Base-by-base conservation (phyloP, 305 asterid genomes). In the Solanum chacoense region DNA sequence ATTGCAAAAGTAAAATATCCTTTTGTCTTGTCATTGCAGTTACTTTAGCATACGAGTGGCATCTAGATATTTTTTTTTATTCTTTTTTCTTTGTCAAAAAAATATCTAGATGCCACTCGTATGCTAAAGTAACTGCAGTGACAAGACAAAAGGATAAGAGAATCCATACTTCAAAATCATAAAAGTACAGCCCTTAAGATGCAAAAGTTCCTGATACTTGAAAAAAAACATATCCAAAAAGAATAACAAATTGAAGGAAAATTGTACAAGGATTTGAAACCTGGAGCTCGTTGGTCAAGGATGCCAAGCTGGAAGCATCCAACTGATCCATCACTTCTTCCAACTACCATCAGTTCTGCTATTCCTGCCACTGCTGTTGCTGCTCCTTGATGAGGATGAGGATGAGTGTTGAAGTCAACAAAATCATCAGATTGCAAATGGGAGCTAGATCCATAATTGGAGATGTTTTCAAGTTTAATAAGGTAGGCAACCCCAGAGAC, bases 301-400 rank as follows among this genome's bases (percentile, higher is more conserved):
- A 59, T 85, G 90, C 98, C 98, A 89, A 96, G 96, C 93, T 93
- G 98, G 91, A 92, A 93, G 90, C 93, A 93, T 86, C 94, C 90
- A 93, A 94, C 90, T 74, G 98, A 94, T 89, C 99, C 99, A 93
- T 96, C 98, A 88, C 91, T 92, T 91, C 98, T 94, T 92, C 99
- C 98, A 84, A 94, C 93, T 86, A 93, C 86, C 88, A 97, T 90
- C 91, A 93, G 93, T 75, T 95, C 99, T 76, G 91, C 85, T 84
- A 92, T 87, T 22, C 98, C 98, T 36, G 95, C 90, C 89, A 93
- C 98, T 35, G 98, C 90, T 71, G 94, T 94, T 90, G 93, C 92
- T 85, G 87, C 93, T 89, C 95, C 98, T 91, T 73, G 36, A 85
- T 95, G 92, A 73, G 96, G 93, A 90, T 91, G 86, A 87, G 86